A percentile compares a stretch with the other conserved stretches of the same genome.
phyloP scores from a whole-genome alignment of 31 red algal species.

The Asparagopsis taxiformis region DNA sequence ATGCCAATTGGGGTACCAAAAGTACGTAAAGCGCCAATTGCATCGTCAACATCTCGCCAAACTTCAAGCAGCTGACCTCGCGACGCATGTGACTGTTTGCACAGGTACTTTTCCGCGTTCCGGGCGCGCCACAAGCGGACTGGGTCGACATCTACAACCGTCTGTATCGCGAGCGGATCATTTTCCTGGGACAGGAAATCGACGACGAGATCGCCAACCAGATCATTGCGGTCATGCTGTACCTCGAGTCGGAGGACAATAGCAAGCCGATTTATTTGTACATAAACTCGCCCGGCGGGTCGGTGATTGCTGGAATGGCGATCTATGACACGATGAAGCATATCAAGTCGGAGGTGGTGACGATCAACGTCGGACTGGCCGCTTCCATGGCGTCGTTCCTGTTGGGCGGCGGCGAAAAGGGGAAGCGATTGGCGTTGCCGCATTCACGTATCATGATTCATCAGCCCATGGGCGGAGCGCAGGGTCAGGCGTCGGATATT shows the following conservation, averaged over 20 bases:
- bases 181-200: conserved; percentile 97
- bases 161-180: conserved; percentile 97
- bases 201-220: conserved; percentile 99
- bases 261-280: conserved; percentile 98
- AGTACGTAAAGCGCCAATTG: conserved; percentile 32
- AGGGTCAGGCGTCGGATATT: conserved; percentile 97
- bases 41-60: background rate
- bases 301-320: conserved; percentile 93
- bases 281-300: conserved; percentile 98
- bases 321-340: conserved; percentile 98
- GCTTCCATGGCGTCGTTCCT: conserved; percentile 97
- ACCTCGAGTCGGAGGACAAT: conserved; percentile 97
- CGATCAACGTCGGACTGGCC: conserved; percentile 95
- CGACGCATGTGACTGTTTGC: background rate
- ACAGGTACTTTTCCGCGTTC: conserved; percentile 86
- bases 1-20: conserved; percentile 99
- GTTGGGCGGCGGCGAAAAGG: conserved; percentile 87
- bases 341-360: conserved; percentile 95
- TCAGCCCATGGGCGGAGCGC: conserved; percentile 98
- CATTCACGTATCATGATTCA: conserved; percentile 99
- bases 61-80: background rate
- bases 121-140: conserved; percentile 87
- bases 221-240: conserved; percentile 99
- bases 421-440: conserved; percentile 91
- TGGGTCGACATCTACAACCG: conserved; percentile 99